Percentiles rank a stretch among this genome's conserved stretches.
Conservation (phyloP, 805 yeast species). For the Lipomyces anomalus region DNA sequence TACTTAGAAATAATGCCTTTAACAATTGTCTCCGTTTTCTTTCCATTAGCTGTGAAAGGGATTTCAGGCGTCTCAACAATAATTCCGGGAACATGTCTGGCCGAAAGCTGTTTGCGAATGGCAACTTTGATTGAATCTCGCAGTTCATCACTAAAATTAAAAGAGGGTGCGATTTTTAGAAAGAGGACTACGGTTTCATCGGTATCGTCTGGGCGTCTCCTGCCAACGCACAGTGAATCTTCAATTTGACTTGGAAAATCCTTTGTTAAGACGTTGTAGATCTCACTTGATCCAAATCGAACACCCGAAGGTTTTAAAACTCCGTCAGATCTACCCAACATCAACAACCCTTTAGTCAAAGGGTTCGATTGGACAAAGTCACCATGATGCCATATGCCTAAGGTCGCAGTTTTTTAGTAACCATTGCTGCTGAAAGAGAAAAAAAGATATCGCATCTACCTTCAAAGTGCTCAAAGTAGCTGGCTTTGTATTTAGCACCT, state of each 20-base stretch:
- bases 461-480: constrained; percentile 22
- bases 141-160: constrained; percentile 10
- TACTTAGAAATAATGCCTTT: constrained; percentile 22
- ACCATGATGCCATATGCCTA: constrained; percentile 28
- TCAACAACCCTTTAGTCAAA: constrained; percentile 20
- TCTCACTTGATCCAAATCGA: constrained; percentile 26
- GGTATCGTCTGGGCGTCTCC: constrained; percentile 18
- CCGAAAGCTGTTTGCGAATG: constrained; percentile 21
- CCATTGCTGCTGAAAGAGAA: too few relatives aligned
- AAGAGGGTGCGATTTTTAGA: constrained; percentile 15
- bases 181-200: constrained; percentile 26
- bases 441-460: too few relatives aligned
- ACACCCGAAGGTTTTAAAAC: constrained; percentile 26
- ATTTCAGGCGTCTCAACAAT: constrained; percentile 24
- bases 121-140: constrained; percentile 6
- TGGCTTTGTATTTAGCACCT: constrained; percentile 17
- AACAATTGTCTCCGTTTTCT: constrained; percentile 25
- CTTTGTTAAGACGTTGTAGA: constrained; percentile 23
- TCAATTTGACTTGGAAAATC: constrained; percentile 19
- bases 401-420: too few relatives aligned
- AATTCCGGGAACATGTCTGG: constrained; percentile 26
- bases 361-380: constrained; percentile 23
- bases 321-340: constrained; percentile 28
- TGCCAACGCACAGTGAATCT: constrained; percentile 26
- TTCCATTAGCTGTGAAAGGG: constrained; percentile 27